Percentiles rank a stretch among this genome's conserved stretches.
Evolutionary conservation across 768 basidiomycete genomes (phyloP).

Genomic region (Tulasnella sp.): DNA sequence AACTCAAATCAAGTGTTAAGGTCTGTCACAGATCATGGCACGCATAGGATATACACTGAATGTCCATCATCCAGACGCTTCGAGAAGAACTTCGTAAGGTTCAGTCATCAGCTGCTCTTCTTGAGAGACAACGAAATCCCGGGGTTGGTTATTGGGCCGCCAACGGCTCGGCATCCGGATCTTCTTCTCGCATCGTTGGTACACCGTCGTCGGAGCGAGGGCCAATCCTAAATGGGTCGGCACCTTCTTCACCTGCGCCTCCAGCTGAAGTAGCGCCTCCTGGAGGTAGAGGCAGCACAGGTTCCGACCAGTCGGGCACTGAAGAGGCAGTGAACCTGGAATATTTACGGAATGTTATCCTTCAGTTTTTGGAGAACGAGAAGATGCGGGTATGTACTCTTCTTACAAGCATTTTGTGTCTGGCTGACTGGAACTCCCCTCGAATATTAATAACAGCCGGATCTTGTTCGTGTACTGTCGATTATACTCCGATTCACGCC

Average conservation of each 20-base stretch:
- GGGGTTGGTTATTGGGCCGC: conserved; percentile 90
- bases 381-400: conserved; percentile 87
- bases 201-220: conserved; percentile 15
- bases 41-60: neutral
- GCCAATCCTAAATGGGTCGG: conserved; percentile 14
- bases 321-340: conserved; percentile 96
- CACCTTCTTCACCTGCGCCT: conserved; percentile 12
- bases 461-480: conserved; percentile 87
- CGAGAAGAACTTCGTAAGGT: conserved; percentile 95
- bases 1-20: conserved; percentile 77
- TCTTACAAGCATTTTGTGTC: neutral
- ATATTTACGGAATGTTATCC: conserved; percentile 92
- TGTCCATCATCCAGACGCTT: conserved; percentile 59
- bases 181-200: conserved; percentile 40
- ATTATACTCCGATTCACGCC: conserved; percentile 95
- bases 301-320: conserved; percentile 45
- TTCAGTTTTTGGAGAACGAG: conserved; percentile 97
- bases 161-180: conserved; percentile 41
- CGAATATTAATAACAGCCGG: conserved; percentile 59
- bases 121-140: conserved; percentile 90
- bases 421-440: neutral
- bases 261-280: conserved; percentile 6
- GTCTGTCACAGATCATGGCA: conserved; percentile 47
- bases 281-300: conserved; percentile 3
- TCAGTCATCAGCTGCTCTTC: conserved; percentile 85